These are phyloP conservation scores for Leccinum fallax DNA, from an alignment of 1,284 basidiomycete genomes.

Conservation along the genomic window DNA sequence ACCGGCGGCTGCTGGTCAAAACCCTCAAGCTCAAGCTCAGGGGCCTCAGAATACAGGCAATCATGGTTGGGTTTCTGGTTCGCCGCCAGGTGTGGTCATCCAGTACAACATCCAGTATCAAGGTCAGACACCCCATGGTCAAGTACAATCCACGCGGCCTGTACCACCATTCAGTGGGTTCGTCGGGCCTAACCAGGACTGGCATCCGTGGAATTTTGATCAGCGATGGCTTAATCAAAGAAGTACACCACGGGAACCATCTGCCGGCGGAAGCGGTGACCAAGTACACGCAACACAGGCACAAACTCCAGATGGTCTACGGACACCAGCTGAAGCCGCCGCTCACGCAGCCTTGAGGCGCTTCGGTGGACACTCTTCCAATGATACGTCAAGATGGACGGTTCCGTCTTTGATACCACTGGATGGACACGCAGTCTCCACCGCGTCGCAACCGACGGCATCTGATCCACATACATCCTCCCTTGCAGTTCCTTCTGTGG, in stretches of 20 bases:
- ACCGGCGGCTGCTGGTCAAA: slow-evolving; percentile 21
- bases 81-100: slow-evolving; percentile 46
- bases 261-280: slow-evolving; percentile 10
- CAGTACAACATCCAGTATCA: slow-evolving; percentile 63
- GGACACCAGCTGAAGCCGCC: slow-evolving; percentile 46
- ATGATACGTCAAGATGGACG: slow-evolving; percentile 23
- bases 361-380: slow-evolving; percentile 19
- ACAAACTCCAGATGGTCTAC: slow-evolving; percentile 14
- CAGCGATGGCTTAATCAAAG: slow-evolving; percentile 32
- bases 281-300: slow-evolving; percentile 15
- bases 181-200: slow-evolving; percentile 60
- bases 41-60: slow-evolving; percentile 26
- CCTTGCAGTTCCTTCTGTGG: neutral
- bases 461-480: slow-evolving; percentile 4
- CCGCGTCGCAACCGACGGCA: slow-evolving; percentile 4
- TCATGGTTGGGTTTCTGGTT: slow-evolving; percentile 37
- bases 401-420: slow-evolving; percentile 58
- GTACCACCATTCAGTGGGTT: slow-evolving; percentile 57
- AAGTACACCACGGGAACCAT: slow-evolving; percentile 7
- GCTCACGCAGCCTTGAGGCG: slow-evolving; percentile 48
- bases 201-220: slow-evolving; percentile 59
- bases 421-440: slow-evolving; percentile 28
- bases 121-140: slow-evolving; percentile 30
- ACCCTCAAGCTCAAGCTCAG: slow-evolving; percentile 16
- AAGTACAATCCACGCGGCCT: slow-evolving; percentile 37